Evolutionary conservation across 2,329 filamentous ascomycete species (phyloP).

Genomic region (Monilinia laxa): DNA sequence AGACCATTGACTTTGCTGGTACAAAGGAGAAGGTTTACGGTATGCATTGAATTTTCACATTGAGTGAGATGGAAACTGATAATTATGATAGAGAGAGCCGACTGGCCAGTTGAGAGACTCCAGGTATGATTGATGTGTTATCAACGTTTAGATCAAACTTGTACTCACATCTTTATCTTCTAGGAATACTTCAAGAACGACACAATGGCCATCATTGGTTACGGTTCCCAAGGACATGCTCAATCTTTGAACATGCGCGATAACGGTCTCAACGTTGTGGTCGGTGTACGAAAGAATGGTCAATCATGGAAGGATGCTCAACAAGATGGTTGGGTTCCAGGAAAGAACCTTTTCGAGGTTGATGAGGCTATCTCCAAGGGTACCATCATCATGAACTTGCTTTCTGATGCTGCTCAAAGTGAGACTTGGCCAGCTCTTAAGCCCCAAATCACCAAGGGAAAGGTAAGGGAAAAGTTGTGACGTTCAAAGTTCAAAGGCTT

Average conservation of each 20-base stretch:
- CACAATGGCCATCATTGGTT: slow-evolving; percentile 97
- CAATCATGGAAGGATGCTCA: slow-evolving; percentile 97
- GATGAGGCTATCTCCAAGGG: slow-evolving; percentile 92
- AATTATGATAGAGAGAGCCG: slow-evolving; percentile 73
- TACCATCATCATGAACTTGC: slow-evolving; percentile 98
- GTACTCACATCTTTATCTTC: slow-evolving; percentile 30
- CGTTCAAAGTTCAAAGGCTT: slow-evolving; percentile 26
- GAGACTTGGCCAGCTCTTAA: slow-evolving; percentile 99
- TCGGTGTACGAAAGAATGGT: slow-evolving; percentile 97
- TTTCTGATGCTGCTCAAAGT: slow-evolving; percentile 94
- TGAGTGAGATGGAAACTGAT: slow-evolving; percentile 29
- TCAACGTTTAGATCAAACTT: neutral
- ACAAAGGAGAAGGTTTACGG: slow-evolving; percentile 92
- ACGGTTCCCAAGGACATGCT: slow-evolving; percentile 96
- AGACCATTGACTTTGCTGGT: slow-evolving; percentile 98
- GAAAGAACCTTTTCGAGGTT: slow-evolving; percentile 98
- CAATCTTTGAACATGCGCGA: slow-evolving; percentile 99
- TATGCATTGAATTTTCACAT: slow-evolving; percentile 46
- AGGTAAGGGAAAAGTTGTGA: slow-evolving; percentile 57
- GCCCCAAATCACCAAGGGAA: slow-evolving; percentile 97
- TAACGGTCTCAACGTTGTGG: slow-evolving; percentile 98
- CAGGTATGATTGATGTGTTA: slow-evolving; percentile 59
- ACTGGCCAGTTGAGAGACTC: slow-evolving; percentile 99
- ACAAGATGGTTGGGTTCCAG: slow-evolving; percentile 96
- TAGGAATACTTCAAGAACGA: slow-evolving; percentile 99